phyloP scores from a whole-genome alignment of 1,284 basidiomycete genomes.

The Rhizoctonia solani region DNA sequence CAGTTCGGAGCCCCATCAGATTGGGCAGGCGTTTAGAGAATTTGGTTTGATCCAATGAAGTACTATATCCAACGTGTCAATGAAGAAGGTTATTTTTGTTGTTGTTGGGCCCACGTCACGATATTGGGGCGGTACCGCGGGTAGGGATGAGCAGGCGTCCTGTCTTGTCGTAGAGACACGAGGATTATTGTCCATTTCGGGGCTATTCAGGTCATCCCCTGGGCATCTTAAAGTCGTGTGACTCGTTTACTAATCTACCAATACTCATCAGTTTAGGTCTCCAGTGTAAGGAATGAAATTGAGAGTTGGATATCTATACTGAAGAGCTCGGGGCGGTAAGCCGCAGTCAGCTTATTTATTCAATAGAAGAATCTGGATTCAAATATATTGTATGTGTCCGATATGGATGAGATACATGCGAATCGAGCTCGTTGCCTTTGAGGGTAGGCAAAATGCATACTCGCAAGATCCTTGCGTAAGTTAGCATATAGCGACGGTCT shows the following conservation, averaged over 20 bases:
- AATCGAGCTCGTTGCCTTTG: neutral
- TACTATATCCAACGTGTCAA: neutral
- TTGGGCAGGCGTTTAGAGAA: neutral
- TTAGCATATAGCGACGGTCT: neutral
- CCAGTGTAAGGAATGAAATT: too few relatives aligned
- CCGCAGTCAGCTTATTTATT: too few relatives aligned
- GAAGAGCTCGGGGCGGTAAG: too few relatives aligned
- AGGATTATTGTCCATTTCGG: neutral
- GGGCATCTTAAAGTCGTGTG: too few relatives aligned
- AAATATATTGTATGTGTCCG: neutral
- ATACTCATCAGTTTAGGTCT: too few relatives aligned
- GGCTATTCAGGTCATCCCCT: too few relatives aligned
- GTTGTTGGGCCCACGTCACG: neutral
- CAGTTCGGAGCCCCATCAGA: conserved; percentile 1
- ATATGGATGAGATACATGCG: neutral
- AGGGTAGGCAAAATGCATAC: neutral
- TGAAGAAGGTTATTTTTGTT: neutral
- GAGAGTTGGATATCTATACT: too few relatives aligned
- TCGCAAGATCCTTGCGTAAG: neutral
- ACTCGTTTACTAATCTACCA: too few relatives aligned
- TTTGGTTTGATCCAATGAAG: conserved; percentile 21
- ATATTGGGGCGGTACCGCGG: too few relatives aligned
- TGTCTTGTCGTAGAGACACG: neutral
- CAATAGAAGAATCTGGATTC: neutral
- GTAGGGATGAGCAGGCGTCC: neutral